Conservation (phyloP, 228 moss, liverwort and hornwort genomes). For the Sphagnum fallax region DNA sequence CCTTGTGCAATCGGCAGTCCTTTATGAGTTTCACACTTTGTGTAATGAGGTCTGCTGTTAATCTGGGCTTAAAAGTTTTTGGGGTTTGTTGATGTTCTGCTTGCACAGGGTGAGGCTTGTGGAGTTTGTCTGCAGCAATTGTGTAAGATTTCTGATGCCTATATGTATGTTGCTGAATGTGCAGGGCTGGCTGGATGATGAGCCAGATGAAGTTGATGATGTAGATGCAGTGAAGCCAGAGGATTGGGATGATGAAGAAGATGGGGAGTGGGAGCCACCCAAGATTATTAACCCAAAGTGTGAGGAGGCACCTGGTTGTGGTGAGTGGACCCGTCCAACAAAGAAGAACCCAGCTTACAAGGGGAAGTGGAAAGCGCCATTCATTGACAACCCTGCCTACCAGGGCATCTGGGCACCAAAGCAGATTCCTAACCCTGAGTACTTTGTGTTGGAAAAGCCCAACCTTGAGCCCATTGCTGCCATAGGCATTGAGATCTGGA, state of each 20-base stretch:
- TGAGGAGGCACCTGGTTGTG: constrained; percentile 89
- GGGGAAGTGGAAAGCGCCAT: constrained; percentile 83
- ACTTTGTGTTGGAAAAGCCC: constrained; percentile 78
- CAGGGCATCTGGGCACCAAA: constrained; percentile 82
- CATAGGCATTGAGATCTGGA: constrained; percentile 98
- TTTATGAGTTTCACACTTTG: too few relatives aligned
- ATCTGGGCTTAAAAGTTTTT: too few relatives aligned
- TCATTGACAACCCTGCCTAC: constrained; percentile 76
- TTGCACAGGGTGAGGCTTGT: too few relatives aligned
- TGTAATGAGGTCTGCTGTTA: too few relatives aligned
- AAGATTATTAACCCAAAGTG: constrained; percentile 80
- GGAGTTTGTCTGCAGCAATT: too few relatives aligned
- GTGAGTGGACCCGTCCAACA: constrained; percentile 77
- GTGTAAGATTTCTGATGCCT: too few relatives aligned
- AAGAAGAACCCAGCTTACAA: constrained; percentile 83
- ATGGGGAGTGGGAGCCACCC: constrained; percentile 96
- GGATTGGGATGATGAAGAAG: constrained; percentile 99
- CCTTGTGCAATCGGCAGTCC: too few relatives aligned
- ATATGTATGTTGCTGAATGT: background rate
- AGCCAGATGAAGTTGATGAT: constrained; percentile 96
- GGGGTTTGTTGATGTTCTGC: too few relatives aligned
- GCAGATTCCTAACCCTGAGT: constrained; percentile 78
- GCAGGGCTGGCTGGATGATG: constrained; percentile 91
- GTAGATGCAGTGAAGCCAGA: constrained; percentile 88
- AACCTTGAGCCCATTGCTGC: constrained; percentile 78